Percentiles rank a stretch among this genome's conserved stretches.
Conservation (phyloP, 495 filamentous ascomycete species). For the Podospora pseudoanserina region DNA sequence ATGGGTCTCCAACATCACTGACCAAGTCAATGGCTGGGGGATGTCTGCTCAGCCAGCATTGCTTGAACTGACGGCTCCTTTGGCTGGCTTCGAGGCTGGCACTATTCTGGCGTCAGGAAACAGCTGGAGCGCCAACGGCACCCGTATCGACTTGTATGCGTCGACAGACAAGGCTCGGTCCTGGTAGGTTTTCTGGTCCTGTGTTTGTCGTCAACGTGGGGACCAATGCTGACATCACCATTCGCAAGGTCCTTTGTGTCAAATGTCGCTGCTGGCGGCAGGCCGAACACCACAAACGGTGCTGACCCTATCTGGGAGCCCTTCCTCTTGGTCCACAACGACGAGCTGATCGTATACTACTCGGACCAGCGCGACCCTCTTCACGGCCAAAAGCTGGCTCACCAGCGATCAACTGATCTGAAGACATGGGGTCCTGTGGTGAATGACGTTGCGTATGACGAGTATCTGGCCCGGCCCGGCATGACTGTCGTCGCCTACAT, state of each 20-base stretch:
- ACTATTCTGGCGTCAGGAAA: conserved; percentile 62
- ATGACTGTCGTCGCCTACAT: conserved; percentile 55
- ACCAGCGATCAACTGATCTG: conserved; percentile 57
- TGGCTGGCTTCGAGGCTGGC: conserved; percentile 56
- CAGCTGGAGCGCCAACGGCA: conserved; percentile 51
- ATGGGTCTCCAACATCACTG: conserved; percentile 57
- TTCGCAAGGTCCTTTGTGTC: conserved; percentile 48
- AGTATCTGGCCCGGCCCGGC: conserved; percentile 62
- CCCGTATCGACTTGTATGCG: conserved; percentile 66
- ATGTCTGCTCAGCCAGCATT: conserved; percentile 66
- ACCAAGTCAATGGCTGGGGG: conserved; percentile 61
- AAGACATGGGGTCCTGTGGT: conserved; percentile 56
- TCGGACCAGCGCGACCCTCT: conserved; percentile 64
- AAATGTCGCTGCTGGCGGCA: conserved; percentile 60
- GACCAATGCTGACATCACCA: not conserved
- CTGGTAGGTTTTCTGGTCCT: conserved; percentile 42
- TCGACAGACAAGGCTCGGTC: conserved; percentile 55
- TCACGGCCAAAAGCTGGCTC: conserved; percentile 65
- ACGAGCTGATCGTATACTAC: conserved; percentile 62
- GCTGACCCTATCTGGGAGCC: conserved; percentile 69
- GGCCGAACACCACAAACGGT: conserved; percentile 58
- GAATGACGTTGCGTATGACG: conserved; percentile 57
- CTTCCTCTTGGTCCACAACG: conserved; percentile 54
- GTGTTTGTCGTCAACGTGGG: not conserved
- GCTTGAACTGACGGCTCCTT: conserved; percentile 52